These are phyloP conservation scores for Ambrosiella cleistominuta DNA, from an alignment of 2,329 filamentous ascomycete genomes.

Conservation along the genomic window DNA sequence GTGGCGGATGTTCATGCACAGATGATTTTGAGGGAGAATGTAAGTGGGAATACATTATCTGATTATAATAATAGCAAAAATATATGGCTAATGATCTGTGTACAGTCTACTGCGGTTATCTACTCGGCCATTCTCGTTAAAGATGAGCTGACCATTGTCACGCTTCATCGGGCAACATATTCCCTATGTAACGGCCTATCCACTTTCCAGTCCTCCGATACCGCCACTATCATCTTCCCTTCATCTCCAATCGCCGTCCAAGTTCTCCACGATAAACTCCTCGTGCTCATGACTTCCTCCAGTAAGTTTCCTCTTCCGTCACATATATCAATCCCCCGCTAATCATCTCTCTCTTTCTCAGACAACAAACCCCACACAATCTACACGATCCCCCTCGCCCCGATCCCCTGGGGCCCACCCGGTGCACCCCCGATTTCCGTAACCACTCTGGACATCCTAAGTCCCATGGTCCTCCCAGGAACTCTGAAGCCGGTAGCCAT, in stretches of 20 bases:
- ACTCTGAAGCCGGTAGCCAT: conserved; percentile 29
- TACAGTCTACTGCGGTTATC: conserved; percentile 5
- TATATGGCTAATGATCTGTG: conserved; percentile 21
- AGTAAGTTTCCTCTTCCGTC: conserved; percentile 18
- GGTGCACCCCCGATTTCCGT: background rate
- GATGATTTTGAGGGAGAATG: conserved; percentile 26
- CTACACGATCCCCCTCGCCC: conserved; percentile 8
- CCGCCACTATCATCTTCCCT: background rate
- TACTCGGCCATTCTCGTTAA: background rate
- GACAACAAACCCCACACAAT: conserved; percentile 3
- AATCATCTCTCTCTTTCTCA: background rate
- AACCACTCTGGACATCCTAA: background rate
- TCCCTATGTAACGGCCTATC: conserved; percentile 43
- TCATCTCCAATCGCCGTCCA: conserved; percentile 36
- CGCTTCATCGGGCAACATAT: conserved; percentile 36
- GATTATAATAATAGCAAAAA: too few species aligned
- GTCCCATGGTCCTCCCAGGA: conserved; percentile 13
- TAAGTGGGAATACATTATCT: background rate
- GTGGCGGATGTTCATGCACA: conserved; percentile 38
- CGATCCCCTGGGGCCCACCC: conserved; percentile 3
- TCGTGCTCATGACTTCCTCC: conserved; percentile 35
- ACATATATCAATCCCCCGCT: background rate
- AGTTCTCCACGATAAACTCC: conserved; percentile 47
- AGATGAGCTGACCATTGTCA: conserved; percentile 25
- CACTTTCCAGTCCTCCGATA: conserved; percentile 22